Conservation (phyloP, 164 flowering plant genomes). For the Protea cynaroides region DNA sequence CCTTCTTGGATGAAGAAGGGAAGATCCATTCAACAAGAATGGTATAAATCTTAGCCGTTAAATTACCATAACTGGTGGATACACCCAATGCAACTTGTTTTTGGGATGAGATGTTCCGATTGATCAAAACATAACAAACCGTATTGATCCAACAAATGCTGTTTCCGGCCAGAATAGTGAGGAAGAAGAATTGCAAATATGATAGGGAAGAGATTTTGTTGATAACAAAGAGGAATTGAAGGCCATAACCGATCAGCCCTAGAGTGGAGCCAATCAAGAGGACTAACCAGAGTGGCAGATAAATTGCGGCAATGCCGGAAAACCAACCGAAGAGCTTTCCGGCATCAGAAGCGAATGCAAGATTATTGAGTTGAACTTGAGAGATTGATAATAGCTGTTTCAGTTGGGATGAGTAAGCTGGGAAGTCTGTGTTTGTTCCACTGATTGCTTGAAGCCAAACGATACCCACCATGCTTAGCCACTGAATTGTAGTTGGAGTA, state of each 20-base stretch:
- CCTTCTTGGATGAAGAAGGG: constrained; percentile 17
- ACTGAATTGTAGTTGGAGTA: constrained; percentile 31
- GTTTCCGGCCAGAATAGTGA: constrained; percentile 50
- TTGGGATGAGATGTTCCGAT: constrained; percentile 33
- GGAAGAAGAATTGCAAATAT: constrained; percentile 40
- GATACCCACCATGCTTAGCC: constrained; percentile 66
- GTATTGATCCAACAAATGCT: constrained; percentile 80
- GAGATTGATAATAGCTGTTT: constrained; percentile 56
- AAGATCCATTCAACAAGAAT: constrained; percentile 26
- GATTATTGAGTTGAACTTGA: constrained; percentile 78
- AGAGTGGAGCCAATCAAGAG: constrained; percentile 59
- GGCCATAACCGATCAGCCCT: constrained; percentile 69
- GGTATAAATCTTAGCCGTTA: constrained; percentile 70
- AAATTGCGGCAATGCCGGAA: constrained; percentile 61
- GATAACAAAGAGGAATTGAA: constrained; percentile 58
- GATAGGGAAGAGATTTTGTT: constrained; percentile 26
- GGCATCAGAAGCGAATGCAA: constrained; percentile 89
- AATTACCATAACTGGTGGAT: constrained; percentile 65
- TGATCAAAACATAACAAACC: constrained; percentile 39
- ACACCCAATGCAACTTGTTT: constrained; percentile 64
- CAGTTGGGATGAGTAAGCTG: constrained; percentile 81
- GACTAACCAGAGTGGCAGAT: constrained; percentile 67
- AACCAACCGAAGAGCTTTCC: constrained; percentile 80
- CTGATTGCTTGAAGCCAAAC: constrained; percentile 80
- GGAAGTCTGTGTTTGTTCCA: constrained; percentile 75